Base-by-base conservation (phyloP, 495 filamentous ascomycete species). In the Penicillium bialowiezense region DNA sequence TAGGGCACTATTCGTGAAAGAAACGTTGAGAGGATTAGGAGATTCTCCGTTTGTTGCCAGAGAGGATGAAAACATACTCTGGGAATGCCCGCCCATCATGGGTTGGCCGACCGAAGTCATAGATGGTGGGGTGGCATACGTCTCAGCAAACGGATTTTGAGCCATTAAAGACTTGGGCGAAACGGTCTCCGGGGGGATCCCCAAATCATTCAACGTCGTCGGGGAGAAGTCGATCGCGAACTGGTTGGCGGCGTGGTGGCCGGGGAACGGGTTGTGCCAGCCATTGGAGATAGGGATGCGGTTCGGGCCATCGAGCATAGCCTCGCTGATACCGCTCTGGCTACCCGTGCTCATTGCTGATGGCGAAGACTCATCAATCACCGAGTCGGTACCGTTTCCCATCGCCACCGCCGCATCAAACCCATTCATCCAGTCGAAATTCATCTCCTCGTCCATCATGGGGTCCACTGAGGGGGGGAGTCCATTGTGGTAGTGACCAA, bases 281-380 rank as follows among this genome's bases (percentile, higher is more conserved):
- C 54, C 80, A 70, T 74, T 84, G 50, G 62, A 72, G 66, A 66
- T 83, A 68, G 57, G 76, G 57, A 63, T 68, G 17, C 66, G 83
- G 56, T 86, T 87, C 9, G 87, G 84, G 5, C 87, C 89, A 63
- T 96, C 90, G 33, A 95, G 72, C 87, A 96, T 91, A 48, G 90
- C 81, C 60, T 97, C 92, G 65, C 90, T 96, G 58, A 95, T 87
- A 12, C 87, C 89, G 67, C 87, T 92, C 55, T 92, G 91, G 59
- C 91, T 96, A 21, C 86, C 88, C 14, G 88, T 93, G 68, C 91
- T 96, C 59, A 96, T 90, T 18, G 88, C 92, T 7, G 91, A 97
- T 7, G 93, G 93, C 5, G 95, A 97, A 9, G 93, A 97, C 33
- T 88, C 90, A 54, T 95, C 93, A 41, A 97, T 79, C 7, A 84